Percentiles rank a stretch among this genome's conserved stretches.
Conservation (phyloP, 164 flowering plant genomes). For the Euptelea pleiosperma region DNA sequence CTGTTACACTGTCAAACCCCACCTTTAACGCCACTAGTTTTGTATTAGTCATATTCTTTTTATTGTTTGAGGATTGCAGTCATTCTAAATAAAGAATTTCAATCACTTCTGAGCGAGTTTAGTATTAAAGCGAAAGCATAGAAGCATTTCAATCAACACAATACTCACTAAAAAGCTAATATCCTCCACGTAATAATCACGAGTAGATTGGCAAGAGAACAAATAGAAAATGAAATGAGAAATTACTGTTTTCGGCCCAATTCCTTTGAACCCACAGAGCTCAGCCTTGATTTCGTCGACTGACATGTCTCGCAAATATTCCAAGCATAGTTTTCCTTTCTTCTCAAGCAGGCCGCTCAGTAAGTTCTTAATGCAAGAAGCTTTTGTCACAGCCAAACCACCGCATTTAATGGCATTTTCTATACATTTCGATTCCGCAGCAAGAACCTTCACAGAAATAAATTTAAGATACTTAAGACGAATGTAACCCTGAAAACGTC, state of each 20-base stretch:
- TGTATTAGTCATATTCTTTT: not conserved
- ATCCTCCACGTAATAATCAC: not conserved
- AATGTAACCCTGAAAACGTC: no score
- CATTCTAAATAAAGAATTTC: no score
- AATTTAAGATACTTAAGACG: no score
- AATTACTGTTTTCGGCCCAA: constrained; percentile 91
- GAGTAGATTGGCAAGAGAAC: not conserved
- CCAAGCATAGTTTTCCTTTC: constrained; percentile 76
- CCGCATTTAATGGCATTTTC: constrained; percentile 88
- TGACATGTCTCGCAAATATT: constrained; percentile 67
- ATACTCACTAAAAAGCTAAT: not conserved
- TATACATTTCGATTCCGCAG: constrained; percentile 56
- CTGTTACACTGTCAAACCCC: not conserved
- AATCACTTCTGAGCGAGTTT: no score
- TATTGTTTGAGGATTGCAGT: no score
- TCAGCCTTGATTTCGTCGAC: constrained; percentile 76
- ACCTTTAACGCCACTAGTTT: not conserved
- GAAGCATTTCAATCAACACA: not conserved
- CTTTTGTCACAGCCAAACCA: constrained; percentile 81
- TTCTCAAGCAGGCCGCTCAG: constrained; percentile 51
- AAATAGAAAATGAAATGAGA: not conserved
- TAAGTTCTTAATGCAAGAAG: constrained; percentile 73
- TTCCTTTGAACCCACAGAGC: constrained; percentile 73
- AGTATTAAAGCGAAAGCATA: no score
- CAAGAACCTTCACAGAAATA: constrained; percentile 55